Evolutionary conservation across 768 basidiomycete species (phyloP), one percentile per base, ranked within the genome.

Genomic region (Suillus fuscotomentosus): DNA sequence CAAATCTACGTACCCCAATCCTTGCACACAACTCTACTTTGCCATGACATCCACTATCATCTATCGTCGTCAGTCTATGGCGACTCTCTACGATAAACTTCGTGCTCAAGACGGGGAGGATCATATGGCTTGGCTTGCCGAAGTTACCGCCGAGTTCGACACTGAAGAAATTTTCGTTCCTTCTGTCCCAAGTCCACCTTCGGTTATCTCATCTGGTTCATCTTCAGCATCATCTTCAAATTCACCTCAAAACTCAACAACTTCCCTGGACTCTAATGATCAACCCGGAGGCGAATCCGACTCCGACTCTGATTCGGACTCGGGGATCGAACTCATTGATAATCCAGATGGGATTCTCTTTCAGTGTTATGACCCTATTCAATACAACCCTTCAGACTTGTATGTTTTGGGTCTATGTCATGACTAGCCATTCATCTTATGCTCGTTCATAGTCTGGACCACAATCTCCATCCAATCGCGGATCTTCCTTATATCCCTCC

Each of bases 31-130:
- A 50, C 1, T 31, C 17, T 5, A 39, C 17, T 53, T 59, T 64
- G 47, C 63, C 67, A 76, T 76, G 75, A 24, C 76, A 39, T 73
- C 75, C 22, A 60, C 76, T 20, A 22, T 77, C 48, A 20, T 77
- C 51, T 77, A 75, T 60, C 75, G 75, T 68, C 75, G 75, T 66
- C 73, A 76, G 67, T 76, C 75, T 39, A 77, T 76, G 75, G 75
- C 71, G 10, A 77, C 74, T 42, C 75, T 76, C 2, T 76, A 76
- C 31, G 76, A 76, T 51, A 76, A 76, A 56, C 75, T 76, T 27
- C 73, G 67, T 45, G 75, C 75, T 20, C 75, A 77, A 60, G 75
- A 73, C 55, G 75, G 77, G 13, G 76, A 76, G 27, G 75, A 76
- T 47, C 75, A 77, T 61, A 67, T 73, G 67, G 73, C 75, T 51